Evolutionary conservation across 2,329 filamentous ascomycete species (phyloP).

Genomic region (Hypoxylon sp.): DNA sequence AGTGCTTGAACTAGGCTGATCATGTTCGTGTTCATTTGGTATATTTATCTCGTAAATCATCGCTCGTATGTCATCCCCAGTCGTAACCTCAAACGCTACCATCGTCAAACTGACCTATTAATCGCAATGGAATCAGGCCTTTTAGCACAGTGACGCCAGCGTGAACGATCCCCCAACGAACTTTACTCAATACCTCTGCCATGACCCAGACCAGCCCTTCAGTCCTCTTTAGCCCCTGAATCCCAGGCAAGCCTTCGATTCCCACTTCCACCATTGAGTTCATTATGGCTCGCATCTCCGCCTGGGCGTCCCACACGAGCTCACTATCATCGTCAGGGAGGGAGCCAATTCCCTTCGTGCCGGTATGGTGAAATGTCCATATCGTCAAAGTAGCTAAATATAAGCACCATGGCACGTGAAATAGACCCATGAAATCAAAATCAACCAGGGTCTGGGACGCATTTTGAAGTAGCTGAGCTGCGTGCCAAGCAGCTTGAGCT

Average conservation of each 20-base stretch:
- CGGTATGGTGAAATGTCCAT: slow-evolving; percentile 68
- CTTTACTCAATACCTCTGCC: slow-evolving; percentile 66
- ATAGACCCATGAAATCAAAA: slow-evolving; percentile 65
- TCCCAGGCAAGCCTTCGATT: slow-evolving; percentile 47
- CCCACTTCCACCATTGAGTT: slow-evolving; percentile 57
- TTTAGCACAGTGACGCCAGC: slow-evolving; percentile 70
- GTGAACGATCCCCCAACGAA: slow-evolving; percentile 73
- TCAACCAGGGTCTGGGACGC: slow-evolving; percentile 63
- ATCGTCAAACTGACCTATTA: slow-evolving; percentile 45
- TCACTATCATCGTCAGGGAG: slow-evolving; percentile 58
- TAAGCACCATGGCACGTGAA: slow-evolving; percentile 73
- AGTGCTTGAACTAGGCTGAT: background rate
- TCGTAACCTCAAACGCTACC: slow-evolving; percentile 12
- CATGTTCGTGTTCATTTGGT: background rate
- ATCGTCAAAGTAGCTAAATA: slow-evolving; percentile 70
- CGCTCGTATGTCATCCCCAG: background rate
- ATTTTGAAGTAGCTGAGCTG: slow-evolving; percentile 65
- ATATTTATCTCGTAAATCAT: background rate
- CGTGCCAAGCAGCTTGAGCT: slow-evolving; percentile 65
- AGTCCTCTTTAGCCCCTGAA: slow-evolving; percentile 62
- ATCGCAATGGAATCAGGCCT: slow-evolving; percentile 42
- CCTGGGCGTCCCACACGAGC: slow-evolving; percentile 63
- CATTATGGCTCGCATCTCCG: slow-evolving; percentile 62
- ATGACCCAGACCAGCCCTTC: slow-evolving; percentile 68
- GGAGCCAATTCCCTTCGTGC: slow-evolving; percentile 32